Evolutionary conservation across 148 eudicot genomes (phyloP), one percentile per base, ranked within the genome.

Genomic region (Diospyros kaki): DNA sequence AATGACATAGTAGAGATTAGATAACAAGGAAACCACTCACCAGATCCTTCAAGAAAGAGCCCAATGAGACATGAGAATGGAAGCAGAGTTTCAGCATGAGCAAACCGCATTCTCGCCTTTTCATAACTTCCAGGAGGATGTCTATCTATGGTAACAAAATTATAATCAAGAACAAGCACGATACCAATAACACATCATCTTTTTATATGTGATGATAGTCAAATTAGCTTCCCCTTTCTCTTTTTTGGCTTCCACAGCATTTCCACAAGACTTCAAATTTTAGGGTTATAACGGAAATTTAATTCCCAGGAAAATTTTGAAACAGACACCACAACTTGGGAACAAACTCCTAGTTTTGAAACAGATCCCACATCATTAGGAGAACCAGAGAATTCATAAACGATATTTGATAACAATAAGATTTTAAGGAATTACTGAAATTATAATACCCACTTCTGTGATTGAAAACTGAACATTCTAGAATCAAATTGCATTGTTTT

Each of bases 31-130:
- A 69, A 76, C 38, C 50, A 84, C 89, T 88, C 81, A 93, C 99
- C 98, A 71, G 98, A 66, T 87, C 87, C 93, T 76, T 93, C 88
- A 68, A 93, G 97, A 85, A 89, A 91, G 46, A 96, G 92, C 64
- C 99, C 99, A 72, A 96, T 83, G 68, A 96, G 87, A 85, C 99
- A 93, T 75, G 99, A 91, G 81, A 96, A 96, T 45, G 99, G 99
- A 84, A 96, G 86, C 43, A 96, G 69, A 60, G 99, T 96, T 77
- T 96, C 99, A 9, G 99, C 99, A 82, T 96, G 99, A 72, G 99
- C 99, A 79, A 96, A 93, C 44, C 93, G 92, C 79, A 93, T 86
- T 66, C 93, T 84, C 70, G 98, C 94, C 86, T 93, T 88, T 69
- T 96, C 99, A 83, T 87, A 93, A 73, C 90, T 93, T 54, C 99